A percentile compares a stretch with the other conserved stretches of the same genome.
Conservation (phyloP, 2,329 filamentous ascomycete species). For the Boeremia lycopersici region DNA sequence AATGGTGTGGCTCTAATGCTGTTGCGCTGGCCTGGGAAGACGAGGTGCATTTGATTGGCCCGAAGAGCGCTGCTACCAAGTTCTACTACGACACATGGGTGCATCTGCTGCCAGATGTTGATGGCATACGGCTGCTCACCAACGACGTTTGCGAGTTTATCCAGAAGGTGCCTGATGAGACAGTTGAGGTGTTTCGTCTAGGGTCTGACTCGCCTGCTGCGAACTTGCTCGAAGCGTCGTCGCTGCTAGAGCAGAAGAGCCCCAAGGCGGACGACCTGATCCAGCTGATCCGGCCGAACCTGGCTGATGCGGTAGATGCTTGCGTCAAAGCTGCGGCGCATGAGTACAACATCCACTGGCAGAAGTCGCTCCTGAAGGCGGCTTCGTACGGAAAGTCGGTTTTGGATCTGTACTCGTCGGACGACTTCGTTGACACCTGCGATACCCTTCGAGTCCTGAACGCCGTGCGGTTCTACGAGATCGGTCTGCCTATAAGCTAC, state of each 20-base stretch:
- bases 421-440: constrained; percentile 98
- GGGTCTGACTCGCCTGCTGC: constrained; percentile 88
- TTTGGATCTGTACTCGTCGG: constrained; percentile 94
- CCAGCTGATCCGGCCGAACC: constrained; percentile 83
- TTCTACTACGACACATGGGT: constrained; percentile 93
- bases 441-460: constrained; percentile 92
- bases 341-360: constrained; percentile 89
- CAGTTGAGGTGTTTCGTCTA: constrained; percentile 85
- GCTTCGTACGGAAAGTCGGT: constrained; percentile 98
- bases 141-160: constrained; percentile 97
- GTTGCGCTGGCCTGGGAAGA: constrained; percentile 97
- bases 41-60: constrained; percentile 91
- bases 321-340: constrained; percentile 93
- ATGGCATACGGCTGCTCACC: constrained; percentile 88
- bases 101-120: constrained; percentile 83
- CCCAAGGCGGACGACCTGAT: constrained; percentile 98
- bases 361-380: constrained; percentile 93
- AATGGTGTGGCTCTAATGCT: constrained; percentile 96
- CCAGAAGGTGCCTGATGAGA: constrained; percentile 88
- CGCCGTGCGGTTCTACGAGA: constrained; percentile 86
- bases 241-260: constrained; percentile 88
- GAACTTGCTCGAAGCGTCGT: constrained; percentile 90
- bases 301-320: constrained; percentile 91
- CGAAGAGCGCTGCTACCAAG: constrained; percentile 74
- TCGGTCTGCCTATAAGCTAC: constrained; percentile 88